phyloP scores from a whole-genome alignment of 2,329 filamentous ascomycete species.

The Cyclaneusma minus region DNA sequence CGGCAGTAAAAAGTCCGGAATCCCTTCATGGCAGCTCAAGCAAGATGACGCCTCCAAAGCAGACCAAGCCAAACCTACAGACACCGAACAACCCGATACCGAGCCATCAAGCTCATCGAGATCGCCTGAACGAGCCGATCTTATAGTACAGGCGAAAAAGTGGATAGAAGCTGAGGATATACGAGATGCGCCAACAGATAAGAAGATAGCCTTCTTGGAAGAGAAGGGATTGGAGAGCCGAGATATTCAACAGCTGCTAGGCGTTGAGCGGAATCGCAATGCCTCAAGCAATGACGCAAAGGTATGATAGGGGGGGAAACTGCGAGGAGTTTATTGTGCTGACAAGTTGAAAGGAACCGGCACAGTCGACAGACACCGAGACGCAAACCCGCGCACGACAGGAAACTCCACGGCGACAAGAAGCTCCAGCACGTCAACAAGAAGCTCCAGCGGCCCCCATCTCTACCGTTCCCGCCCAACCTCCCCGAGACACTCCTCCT shows the following conservation, averaged over 20 bases:
- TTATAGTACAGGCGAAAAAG: slow-evolving; percentile 51
- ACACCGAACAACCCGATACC: slow-evolving; percentile 5
- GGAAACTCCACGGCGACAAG: slow-evolving; percentile 18
- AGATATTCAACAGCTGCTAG: slow-evolving; percentile 55
- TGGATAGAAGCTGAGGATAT: slow-evolving; percentile 68
- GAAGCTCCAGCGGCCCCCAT: slow-evolving; percentile 26
- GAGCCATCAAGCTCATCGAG: not conserved
- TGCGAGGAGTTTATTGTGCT: too few relatives aligned
- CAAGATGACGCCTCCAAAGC: not conserved
- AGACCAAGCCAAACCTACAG: not conserved
- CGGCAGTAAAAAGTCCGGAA: slow-evolving; percentile 5
- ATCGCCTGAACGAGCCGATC: slow-evolving; percentile 10
- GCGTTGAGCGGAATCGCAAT: slow-evolving; percentile 14
- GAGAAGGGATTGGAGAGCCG: slow-evolving; percentile 55
- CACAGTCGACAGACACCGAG: too few relatives aligned
- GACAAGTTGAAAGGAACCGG: too few relatives aligned
- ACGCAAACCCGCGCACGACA: slow-evolving; percentile 5
- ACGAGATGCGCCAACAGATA: slow-evolving; percentile 48
- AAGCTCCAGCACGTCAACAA: slow-evolving; percentile 11
- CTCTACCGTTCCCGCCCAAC: slow-evolving; percentile 21
- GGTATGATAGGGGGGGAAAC: too few relatives aligned
- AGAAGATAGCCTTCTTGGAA: slow-evolving; percentile 62
- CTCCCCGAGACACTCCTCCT: slow-evolving; percentile 20
- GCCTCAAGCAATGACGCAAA: slow-evolving; percentile 6
- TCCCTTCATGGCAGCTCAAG: slow-evolving; percentile 13